phyloP scores from a whole-genome alignment of 2,329 filamentous ascomycete species.

The Ambrosiella cleistominuta region DNA sequence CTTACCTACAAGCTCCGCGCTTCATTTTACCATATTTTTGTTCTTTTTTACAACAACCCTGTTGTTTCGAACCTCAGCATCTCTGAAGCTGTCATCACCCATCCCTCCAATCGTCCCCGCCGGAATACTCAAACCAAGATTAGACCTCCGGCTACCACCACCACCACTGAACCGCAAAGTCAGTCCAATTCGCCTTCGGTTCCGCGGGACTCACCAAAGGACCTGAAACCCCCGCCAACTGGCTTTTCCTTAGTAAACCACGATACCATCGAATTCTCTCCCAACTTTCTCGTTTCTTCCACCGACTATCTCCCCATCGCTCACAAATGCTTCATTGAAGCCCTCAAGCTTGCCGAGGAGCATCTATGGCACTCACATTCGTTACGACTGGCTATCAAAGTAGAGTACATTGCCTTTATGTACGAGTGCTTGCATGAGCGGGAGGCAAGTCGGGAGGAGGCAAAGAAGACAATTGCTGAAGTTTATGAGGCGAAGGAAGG shows the following conservation, averaged over 20 bases:
- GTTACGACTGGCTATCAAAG: constrained; percentile 70
- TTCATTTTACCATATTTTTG: constrained; percentile 92
- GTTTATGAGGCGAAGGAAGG: constrained; percentile 83
- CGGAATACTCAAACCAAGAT: neutral
- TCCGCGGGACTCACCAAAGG: constrained; percentile 30
- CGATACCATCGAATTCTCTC: constrained; percentile 19
- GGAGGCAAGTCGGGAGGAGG: constrained; percentile 56
- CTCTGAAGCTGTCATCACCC: constrained; percentile 22
- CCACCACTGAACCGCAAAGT: constrained; percentile 21
- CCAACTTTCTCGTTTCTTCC: constrained; percentile 55
- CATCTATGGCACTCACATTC: constrained; percentile 79
- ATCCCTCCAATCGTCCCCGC: constrained; percentile 19
- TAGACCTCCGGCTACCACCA: constrained; percentile 18
- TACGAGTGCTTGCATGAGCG: constrained; percentile 83
- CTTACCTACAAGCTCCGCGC: constrained; percentile 81
- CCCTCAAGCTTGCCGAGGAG: constrained; percentile 53
- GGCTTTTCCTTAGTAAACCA: constrained; percentile 28
- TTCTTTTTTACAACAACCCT: constrained; percentile 85
- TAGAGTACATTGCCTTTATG: constrained; percentile 82
- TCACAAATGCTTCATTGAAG: constrained; percentile 62
- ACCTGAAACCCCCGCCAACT: constrained; percentile 37
- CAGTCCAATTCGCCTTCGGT: constrained; percentile 30
- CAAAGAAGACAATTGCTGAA: constrained; percentile 68
- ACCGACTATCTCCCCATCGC: constrained; percentile 72
- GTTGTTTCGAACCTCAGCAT: constrained; percentile 47